Percentiles rank a stretch among this genome's conserved stretches.
phyloP scores from a whole-genome alignment of 148 eudicot species.

The Arctostaphylos glauca region DNA sequence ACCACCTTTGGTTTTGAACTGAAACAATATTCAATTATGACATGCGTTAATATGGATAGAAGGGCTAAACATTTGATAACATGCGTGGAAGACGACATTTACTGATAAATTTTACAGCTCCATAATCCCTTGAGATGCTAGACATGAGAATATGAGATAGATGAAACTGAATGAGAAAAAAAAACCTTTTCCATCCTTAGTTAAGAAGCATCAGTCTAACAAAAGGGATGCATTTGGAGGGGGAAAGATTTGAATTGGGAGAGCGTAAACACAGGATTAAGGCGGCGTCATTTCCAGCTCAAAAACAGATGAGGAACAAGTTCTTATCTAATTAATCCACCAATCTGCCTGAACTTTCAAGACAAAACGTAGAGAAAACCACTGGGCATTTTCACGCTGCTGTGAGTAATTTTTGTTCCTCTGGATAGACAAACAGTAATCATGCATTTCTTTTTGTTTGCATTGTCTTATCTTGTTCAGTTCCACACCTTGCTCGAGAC shows the following conservation, averaged over 20 bases:
- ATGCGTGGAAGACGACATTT: background rate
- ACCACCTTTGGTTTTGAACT: constrained; percentile 95
- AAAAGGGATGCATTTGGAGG: background rate
- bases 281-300: background rate
- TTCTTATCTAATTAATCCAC: background rate
- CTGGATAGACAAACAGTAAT: background rate
- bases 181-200: background rate
- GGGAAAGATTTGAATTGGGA: background rate
- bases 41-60: background rate
- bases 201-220: background rate
- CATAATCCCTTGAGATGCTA: background rate
- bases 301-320: background rate
- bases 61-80: background rate
- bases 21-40: constrained; percentile 22
- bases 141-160: background rate
- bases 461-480: background rate
- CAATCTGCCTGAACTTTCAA: background rate
- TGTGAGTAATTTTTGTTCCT: background rate
- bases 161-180: background rate
- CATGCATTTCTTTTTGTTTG: background rate
- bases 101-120: background rate
- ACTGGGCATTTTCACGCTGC: background rate
- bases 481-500: background rate
- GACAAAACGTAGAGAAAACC: background rate
- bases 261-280: background rate